Evolutionary conservation across 2,329 filamentous ascomycete species (phyloP).

Genomic region (Xylaria sp.): DNA sequence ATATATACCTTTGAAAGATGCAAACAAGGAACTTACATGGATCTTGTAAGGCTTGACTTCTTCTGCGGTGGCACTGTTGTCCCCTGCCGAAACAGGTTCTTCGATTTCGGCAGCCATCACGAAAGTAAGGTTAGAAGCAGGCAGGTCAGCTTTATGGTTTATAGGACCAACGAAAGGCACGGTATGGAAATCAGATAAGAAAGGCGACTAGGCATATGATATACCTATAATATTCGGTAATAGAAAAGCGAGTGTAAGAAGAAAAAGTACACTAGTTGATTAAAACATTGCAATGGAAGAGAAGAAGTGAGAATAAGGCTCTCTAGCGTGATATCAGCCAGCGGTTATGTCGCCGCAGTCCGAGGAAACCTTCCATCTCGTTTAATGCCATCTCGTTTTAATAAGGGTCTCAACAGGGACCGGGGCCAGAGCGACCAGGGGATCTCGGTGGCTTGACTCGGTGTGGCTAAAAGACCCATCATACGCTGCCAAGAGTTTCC

Average conservation of each 20-base stretch:
- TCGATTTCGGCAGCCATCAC: slow-evolving; percentile 46
- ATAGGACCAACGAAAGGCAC: neutral
- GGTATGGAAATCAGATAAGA: slow-evolving; percentile 20
- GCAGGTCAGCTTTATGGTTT: neutral
- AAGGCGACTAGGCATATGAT: neutral
- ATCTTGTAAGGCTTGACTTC: slow-evolving; percentile 67
- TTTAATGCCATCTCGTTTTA: slow-evolving; percentile 46
- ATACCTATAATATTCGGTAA: neutral
- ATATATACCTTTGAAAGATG: neutral
- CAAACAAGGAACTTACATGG: slow-evolving; percentile 59
- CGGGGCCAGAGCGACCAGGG: neutral
- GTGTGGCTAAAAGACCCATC: slow-evolving; percentile 47
- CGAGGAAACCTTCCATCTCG: slow-evolving; percentile 22
- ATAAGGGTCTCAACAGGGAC: slow-evolving; percentile 21
- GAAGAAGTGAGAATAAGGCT: slow-evolving; percentile 10
- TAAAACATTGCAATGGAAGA: slow-evolving; percentile 4
- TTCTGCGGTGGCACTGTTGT: slow-evolving; percentile 49
- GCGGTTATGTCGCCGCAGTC: slow-evolving; percentile 24
- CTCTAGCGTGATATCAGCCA: slow-evolving; percentile 12
- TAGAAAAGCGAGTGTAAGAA: slow-evolving; percentile 13
- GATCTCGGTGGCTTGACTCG: slow-evolving; percentile 47
- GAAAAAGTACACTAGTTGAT: neutral
- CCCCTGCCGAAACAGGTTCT: slow-evolving; percentile 44
- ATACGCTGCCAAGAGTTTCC: slow-evolving; percentile 29
- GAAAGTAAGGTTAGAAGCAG: slow-evolving; percentile 4